phyloP scores from a whole-genome alignment of 148 eudicot genomes.

The Suaeda aralocaspica region DNA sequence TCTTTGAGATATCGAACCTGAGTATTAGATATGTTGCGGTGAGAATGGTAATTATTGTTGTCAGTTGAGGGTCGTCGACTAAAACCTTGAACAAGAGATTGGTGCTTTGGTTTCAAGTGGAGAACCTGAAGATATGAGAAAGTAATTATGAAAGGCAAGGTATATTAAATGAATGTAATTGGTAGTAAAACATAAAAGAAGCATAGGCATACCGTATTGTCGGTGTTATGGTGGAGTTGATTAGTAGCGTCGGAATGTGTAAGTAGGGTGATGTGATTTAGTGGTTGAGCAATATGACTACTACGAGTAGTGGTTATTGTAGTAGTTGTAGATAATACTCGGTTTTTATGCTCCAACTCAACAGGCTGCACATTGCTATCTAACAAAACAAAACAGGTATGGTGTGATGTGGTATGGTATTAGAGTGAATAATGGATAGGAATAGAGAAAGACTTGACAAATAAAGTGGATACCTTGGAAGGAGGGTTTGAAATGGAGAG shows the following conservation, averaged over 20 bases:
- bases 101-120: constrained; percentile 27
- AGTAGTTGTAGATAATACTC: constrained; percentile 33
- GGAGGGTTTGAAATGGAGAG: constrained; percentile 11
- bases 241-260: constrained; percentile 17
- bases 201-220: background rate
- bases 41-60: constrained; percentile 35
- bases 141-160: too few species aligned
- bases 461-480: background rate
- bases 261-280: constrained; percentile 53
- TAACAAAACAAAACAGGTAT: background rate
- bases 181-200: background rate
- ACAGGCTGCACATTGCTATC: constrained; percentile 16
- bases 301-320: constrained; percentile 19
- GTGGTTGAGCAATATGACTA: constrained; percentile 15
- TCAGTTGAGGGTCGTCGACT: constrained; percentile 29
- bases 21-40: constrained; percentile 38
- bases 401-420: background rate
- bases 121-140: constrained; percentile 32
- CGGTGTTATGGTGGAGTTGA: background rate
- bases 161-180: too few species aligned
- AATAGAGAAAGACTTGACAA: background rate
- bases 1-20: constrained; percentile 75
- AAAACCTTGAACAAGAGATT: constrained; percentile 25
- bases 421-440: background rate
- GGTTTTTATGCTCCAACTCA: constrained; percentile 36